These are phyloP conservation scores for Holtermanniella nyarrowii DNA, from an alignment of 768 basidiomycete genomes.

Conservation along the genomic window DNA sequence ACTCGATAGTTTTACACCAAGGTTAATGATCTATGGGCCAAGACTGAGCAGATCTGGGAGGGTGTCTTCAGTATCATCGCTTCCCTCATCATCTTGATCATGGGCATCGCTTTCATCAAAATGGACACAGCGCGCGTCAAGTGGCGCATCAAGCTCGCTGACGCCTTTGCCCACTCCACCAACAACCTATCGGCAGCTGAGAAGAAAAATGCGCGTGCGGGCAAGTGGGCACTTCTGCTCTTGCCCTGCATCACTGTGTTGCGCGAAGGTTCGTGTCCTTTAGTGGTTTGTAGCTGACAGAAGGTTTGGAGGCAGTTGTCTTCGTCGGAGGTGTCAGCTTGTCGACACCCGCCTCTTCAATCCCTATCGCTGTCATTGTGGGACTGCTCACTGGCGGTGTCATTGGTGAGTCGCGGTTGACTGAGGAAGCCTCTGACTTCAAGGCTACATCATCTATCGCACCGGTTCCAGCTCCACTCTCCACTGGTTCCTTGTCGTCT, in stretches of 20 bases:
- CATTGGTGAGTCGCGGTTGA: slow-evolving; percentile 49
- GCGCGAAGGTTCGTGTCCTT: no score
- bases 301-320: slow-evolving; percentile 85
- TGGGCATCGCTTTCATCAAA: slow-evolving; percentile 90
- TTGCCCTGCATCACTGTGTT: slow-evolving; percentile 86
- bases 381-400: slow-evolving; percentile 68
- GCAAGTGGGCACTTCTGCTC: slow-evolving; percentile 77
- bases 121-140: slow-evolving; percentile 89
- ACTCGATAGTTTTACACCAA: slow-evolving; percentile 68
- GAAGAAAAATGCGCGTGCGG: slow-evolving; percentile 45
- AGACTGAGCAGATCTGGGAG: slow-evolving; percentile 86
- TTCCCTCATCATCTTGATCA: slow-evolving; percentile 69
- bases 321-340: slow-evolving; percentile 71
- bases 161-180: slow-evolving; percentile 52
- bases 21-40: slow-evolving; percentile 69
- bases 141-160: slow-evolving; percentile 81
- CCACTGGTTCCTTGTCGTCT: slow-evolving; percentile 75
- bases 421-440: no score
- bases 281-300: no score
- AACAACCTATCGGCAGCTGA: slow-evolving; percentile 20
- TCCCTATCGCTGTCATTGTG: slow-evolving; percentile 80
- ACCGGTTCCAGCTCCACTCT: slow-evolving; percentile 50
- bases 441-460: slow-evolving; percentile 37
- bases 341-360: slow-evolving; percentile 57
- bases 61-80: slow-evolving; percentile 50